Evolutionary conservation across 225 moss, liverwort and hornwort genomes (phyloP).

Genomic region (Marchantia paleacea): DNA sequence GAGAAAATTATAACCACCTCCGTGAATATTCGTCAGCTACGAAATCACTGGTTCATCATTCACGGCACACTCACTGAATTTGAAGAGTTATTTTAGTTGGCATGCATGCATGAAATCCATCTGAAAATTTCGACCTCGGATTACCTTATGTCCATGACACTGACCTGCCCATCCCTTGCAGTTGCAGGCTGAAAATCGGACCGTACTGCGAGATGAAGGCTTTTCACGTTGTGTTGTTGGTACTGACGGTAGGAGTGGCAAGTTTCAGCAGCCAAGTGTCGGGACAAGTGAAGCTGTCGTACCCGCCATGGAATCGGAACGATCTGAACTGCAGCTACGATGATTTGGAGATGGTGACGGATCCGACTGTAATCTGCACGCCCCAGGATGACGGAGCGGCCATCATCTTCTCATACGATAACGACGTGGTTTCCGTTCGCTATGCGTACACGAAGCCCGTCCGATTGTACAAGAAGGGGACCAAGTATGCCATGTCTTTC

Average conservation of each 20-base stretch:
- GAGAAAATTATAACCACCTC: too few species aligned
- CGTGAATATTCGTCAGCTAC: too few species aligned
- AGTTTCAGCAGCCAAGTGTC: background rate
- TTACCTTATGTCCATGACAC: too few species aligned
- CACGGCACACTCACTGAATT: too few species aligned
- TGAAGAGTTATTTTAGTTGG: too few species aligned
- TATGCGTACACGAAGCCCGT: constrained; percentile 42
- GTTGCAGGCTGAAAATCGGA: too few species aligned
- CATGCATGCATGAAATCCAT: too few species aligned
- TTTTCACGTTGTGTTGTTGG: background rate
- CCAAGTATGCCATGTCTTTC: constrained; percentile 44
- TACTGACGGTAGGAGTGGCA: background rate
- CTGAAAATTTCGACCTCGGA: too few species aligned
- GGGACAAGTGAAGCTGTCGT: constrained; percentile 43
- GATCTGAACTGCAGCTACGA: constrained; percentile 44
- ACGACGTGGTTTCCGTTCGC: constrained; percentile 32
- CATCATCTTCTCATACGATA: constrained; percentile 27
- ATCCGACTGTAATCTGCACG: constrained; percentile 35
- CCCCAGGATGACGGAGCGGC: constrained; percentile 9
- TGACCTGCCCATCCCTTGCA: too few species aligned
- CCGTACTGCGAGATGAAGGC: background rate
- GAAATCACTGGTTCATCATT: too few species aligned
- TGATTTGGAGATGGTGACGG: constrained; percentile 14
- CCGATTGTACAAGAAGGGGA: constrained; percentile 45
- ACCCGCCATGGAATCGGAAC: constrained; percentile 40